Percentiles rank a stretch among this genome's conserved stretches.
These are phyloP conservation scores for Trypanosoma mega DNA, from an alignment of 208 protist species.

Conservation along the genomic window DNA sequence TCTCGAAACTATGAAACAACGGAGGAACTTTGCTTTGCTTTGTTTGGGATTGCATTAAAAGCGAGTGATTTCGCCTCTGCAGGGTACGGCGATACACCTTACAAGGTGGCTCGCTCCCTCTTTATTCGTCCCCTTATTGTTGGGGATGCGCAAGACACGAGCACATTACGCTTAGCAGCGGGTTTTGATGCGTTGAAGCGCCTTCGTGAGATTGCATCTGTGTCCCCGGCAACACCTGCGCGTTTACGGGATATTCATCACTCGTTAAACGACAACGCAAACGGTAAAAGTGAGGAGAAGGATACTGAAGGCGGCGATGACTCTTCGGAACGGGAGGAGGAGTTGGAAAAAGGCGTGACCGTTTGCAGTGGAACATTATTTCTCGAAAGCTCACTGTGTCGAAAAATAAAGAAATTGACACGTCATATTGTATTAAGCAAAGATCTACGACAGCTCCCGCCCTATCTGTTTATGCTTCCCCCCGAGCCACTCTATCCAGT, in stretches of 20 bases:
- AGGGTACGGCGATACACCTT: constrained; percentile 53
- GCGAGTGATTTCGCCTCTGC: constrained; percentile 65
- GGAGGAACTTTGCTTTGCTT: constrained; percentile 61
- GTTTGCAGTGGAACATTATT: constrained; percentile 50
- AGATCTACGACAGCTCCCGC: constrained; percentile 45
- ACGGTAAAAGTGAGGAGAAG: neutral
- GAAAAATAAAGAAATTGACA: constrained; percentile 61
- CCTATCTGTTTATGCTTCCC: constrained; percentile 72
- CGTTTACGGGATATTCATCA: neutral
- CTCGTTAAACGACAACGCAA: neutral
- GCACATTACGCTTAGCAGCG: constrained; percentile 36
- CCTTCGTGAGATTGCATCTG: constrained; percentile 37
- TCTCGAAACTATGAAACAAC: constrained; percentile 43
- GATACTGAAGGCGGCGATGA: neutral
- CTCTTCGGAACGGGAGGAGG: constrained; percentile 1
- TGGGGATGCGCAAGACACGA: constrained; percentile 43
- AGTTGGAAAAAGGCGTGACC: constrained; percentile 22
- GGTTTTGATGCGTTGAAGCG: constrained; percentile 62
- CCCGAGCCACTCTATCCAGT: constrained; percentile 79
- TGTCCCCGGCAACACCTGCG: neutral
- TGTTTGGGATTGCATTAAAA: constrained; percentile 62
- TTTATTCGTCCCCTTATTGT: constrained; percentile 56
- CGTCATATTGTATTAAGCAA: constrained; percentile 53
- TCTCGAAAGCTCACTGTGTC: constrained; percentile 53
- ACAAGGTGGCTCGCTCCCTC: constrained; percentile 41